These are phyloP conservation scores for Colletotrichum sp. DNA, from an alignment of 2,329 filamentous ascomycete genomes.

Conservation along the genomic window DNA sequence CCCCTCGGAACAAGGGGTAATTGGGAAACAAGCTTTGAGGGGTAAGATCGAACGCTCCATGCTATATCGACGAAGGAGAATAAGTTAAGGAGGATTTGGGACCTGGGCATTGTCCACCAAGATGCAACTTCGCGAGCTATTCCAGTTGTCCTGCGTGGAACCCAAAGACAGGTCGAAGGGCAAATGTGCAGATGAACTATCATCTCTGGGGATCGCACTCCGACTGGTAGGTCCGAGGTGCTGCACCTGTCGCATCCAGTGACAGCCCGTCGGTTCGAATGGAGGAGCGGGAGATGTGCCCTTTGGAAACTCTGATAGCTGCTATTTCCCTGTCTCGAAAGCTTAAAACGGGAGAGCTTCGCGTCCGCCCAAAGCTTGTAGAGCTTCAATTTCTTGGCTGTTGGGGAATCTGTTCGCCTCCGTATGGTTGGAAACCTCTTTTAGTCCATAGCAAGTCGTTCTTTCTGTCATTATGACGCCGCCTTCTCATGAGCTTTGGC, in stretches of 20 bases:
- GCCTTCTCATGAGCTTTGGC: background rate
- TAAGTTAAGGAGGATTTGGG: background rate
- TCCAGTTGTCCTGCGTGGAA: background rate
- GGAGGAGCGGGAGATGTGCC: background rate
- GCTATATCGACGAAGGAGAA: background rate
- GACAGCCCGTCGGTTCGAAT: background rate
- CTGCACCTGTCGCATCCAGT: background rate
- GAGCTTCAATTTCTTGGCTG: background rate
- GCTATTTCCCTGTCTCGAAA: background rate
- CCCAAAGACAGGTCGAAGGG: background rate
- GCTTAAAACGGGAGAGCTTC: background rate
- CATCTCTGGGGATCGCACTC: background rate
- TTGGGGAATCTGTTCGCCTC: background rate
- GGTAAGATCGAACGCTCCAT: background rate
- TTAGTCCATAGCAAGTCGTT: background rate
- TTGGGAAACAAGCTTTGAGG: background rate
- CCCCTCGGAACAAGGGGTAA: background rate
- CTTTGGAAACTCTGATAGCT: background rate
- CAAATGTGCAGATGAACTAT: background rate
- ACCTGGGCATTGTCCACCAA: background rate
- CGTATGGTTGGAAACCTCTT: background rate
- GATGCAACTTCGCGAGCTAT: background rate
- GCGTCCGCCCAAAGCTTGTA: background rate
- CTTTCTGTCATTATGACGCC: background rate
- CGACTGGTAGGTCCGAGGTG: background rate